Base-by-base conservation (phyloP, 225 moss, liverwort and hornwort species). In the Antitrichia curtipendula region DNA sequence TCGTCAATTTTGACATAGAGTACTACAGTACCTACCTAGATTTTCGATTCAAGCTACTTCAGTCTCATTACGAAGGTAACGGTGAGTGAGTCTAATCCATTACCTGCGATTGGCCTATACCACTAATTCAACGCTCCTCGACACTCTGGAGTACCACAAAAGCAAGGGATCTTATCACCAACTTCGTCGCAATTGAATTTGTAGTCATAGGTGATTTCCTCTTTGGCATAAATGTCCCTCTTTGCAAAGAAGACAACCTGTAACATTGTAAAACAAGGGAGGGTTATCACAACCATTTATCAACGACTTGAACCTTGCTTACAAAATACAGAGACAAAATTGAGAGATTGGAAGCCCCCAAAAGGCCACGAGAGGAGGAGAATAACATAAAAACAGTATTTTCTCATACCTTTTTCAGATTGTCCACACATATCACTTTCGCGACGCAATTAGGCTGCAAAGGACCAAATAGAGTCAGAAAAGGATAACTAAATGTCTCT, bases 171-270 rank as follows among this genome's bases (percentile, higher is more conserved):
- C 82, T 97, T 98, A 82, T 98, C 98, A 45, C 92, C 98, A 70
- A 96, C 98, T 91, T 98, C 96, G 61, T 98, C 98, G 87, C 92
- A 96, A 91, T 98, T 98, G 91, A 98, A 98, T 85, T 98, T 96
- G 93, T 98, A 98, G 88, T 98, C 98, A 78, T 98, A 98, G 3
- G 98, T 98, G 34, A 98, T 94, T 85, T 98, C 98, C 90, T 98
- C 98, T 78, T 95, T 94, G 49, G 96, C 96, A 88, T 94, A 91
- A 41, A 98, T 98, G 88, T 96, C 96, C 87, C 98, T 94, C 86
- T 97, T 96, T 58, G 98, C 98, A 89, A 96, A 98, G 91, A 98
- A 98, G 72, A 98, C 92, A 41, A 98, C 98, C 98, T 98, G 94
- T 63, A 68, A 82, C 40, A 74, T 66, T 74, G 86, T 38, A 68